These are phyloP conservation scores for Metschnikowia shivogae DNA, from an alignment of 805 yeast species.

Conservation along the genomic window DNA sequence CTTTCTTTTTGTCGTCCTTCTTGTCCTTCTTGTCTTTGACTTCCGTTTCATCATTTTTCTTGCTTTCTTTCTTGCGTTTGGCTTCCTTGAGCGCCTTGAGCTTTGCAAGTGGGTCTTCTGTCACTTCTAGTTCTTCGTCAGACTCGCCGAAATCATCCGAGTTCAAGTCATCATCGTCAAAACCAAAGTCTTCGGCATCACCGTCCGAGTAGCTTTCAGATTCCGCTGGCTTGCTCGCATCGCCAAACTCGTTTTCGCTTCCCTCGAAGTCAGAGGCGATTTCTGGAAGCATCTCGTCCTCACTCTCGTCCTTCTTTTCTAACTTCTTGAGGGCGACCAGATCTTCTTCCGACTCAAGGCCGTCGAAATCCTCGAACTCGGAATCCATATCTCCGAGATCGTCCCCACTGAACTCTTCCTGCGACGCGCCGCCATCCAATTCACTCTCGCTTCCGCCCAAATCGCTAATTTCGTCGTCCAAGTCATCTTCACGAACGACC, in stretches of 20 bases:
- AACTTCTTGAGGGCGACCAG: conserved; percentile 21
- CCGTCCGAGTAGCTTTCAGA: not conserved
- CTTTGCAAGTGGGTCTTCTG: conserved; percentile 25
- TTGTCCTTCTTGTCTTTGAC: conserved; percentile 10
- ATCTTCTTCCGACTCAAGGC: conserved; percentile 29
- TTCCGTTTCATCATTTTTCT: conserved; percentile 15
- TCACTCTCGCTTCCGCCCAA: not conserved
- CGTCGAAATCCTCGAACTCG: conserved; percentile 31
- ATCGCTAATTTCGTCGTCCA: conserved; percentile 21
- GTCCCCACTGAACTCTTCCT: conserved; percentile 1
- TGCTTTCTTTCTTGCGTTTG: conserved; percentile 4
- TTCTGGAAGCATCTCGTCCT: not conserved
- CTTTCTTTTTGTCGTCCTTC: conserved; percentile 2
- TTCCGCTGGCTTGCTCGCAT: too few relatives aligned
- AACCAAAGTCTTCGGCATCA: not conserved
- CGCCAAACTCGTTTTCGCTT: not conserved
- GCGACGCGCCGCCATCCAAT: not conserved
- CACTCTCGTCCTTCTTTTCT: conserved; percentile 7
- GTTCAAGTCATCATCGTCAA: conserved; percentile 12
- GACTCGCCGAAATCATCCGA: conserved; percentile 11
- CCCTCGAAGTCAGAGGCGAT: not conserved
- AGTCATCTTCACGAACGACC: conserved; percentile 17
- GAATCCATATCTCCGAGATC: not conserved
- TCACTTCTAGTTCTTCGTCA: conserved; percentile 12
- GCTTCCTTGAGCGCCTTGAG: conserved; percentile 17